Conservation (phyloP, 2,329 filamentous ascomycete genomes). For the Fonsecaea multimorphosa region DNA sequence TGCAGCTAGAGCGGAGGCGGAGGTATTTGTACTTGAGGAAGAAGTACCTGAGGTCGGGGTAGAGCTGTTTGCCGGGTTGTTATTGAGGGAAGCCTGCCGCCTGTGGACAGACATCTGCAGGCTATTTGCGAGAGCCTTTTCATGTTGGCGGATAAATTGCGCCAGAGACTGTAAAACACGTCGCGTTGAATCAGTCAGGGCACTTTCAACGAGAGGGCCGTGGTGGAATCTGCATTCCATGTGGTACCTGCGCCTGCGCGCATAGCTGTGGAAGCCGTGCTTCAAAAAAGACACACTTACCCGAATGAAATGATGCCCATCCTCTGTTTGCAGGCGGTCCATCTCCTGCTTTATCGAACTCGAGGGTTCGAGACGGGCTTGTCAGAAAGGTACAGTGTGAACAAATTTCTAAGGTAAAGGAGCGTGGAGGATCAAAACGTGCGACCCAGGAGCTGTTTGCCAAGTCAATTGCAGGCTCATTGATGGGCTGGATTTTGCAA, state of each 20-base stretch:
- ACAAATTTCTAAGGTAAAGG: constrained; percentile 43
- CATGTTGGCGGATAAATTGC: constrained; percentile 93
- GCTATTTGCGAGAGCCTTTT: constrained; percentile 95
- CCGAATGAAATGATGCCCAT: constrained; percentile 58
- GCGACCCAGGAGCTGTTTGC: constrained; percentile 45
- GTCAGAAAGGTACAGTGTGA: not conserved
- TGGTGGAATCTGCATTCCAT: constrained; percentile 4
- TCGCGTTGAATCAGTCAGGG: constrained; percentile 13
- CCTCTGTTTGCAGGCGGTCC: constrained; percentile 58
- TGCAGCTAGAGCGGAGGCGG: constrained; percentile 74
- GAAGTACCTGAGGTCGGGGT: constrained; percentile 66
- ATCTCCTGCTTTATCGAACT: constrained; percentile 42
- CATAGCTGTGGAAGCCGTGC: constrained; percentile 2
- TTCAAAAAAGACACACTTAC: constrained; percentile 41
- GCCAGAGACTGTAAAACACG: constrained; percentile 75
- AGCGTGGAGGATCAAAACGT: constrained; percentile 43
- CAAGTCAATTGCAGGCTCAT: constrained; percentile 42
- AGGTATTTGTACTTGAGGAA: constrained; percentile 62
- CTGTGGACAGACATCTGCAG: constrained; percentile 71
- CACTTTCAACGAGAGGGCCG: not conserved
- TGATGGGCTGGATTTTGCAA: constrained; percentile 36
- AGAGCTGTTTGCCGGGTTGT: constrained; percentile 60
- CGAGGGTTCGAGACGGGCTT: constrained; percentile 27
- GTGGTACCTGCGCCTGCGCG: constrained; percentile 3
- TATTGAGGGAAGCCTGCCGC: constrained; percentile 71